Conservation (phyloP, 148 eudicot species). For the Chenopodium formosanum region DNA sequence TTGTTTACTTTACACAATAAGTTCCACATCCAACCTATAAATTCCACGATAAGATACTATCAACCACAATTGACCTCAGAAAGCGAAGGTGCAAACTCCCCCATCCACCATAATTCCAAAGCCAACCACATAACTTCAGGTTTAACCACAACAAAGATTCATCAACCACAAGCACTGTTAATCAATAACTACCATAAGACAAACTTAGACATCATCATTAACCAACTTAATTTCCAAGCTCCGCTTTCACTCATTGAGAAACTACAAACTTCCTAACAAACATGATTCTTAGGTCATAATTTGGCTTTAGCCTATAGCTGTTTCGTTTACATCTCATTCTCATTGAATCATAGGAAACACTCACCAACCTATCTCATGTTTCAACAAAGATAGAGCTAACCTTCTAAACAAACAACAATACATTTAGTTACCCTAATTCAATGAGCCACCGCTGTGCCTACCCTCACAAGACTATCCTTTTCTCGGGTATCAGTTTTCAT, state of each 20-base stretch:
- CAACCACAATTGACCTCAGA: background rate
- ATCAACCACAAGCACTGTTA: background rate
- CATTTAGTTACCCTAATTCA: background rate
- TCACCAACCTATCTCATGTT: background rate
- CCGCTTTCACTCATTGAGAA: background rate
- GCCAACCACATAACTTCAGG: background rate
- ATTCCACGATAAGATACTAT: background rate
- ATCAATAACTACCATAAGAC: background rate
- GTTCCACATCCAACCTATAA: background rate
- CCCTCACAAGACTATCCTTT: background rate
- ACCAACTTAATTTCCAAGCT: background rate
- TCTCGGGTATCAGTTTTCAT: background rate
- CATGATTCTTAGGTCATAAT: background rate
- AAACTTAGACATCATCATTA: background rate
- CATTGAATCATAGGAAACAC: background rate
- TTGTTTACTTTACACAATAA: background rate
- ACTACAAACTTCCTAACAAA: background rate
- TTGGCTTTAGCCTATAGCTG: background rate
- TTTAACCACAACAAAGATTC: background rate
- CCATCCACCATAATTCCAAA: background rate
- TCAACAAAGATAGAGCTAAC: background rate
- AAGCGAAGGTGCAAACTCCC: background rate
- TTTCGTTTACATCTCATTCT: background rate
- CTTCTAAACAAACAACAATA: background rate
- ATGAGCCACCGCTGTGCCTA: background rate